Evolutionary conservation across 495 filamentous ascomycete species (phyloP), one percentile per base, ranked within the genome.

Genomic region (Amphirosellinia nigrospora): DNA sequence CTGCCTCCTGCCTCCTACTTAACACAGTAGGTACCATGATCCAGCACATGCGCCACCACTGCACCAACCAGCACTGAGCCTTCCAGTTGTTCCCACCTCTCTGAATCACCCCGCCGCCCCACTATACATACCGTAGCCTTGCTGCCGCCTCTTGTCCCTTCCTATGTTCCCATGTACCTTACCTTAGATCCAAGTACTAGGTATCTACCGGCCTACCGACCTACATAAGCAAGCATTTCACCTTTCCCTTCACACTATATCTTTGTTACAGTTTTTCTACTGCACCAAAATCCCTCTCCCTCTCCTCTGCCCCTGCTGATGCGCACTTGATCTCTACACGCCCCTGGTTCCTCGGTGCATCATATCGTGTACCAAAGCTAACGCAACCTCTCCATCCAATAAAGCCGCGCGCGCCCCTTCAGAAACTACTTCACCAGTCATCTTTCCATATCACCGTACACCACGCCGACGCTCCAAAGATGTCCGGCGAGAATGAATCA

Each of bases 401-500:
- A 28, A 53, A 53, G 50, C 23, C 50, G 50, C 26, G 15, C n/a
- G n/a, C n/a, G 6, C 15, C 19, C 13, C 60, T 26, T 32, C 26
- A 5, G 36, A 38, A 39, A 10, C n/a, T 21, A n/a, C 28, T n/a
- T 10, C 8, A 34, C 26, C 60, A 32, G 23, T 36, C 61, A 7
- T n/a, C 39, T 45, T 28, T 39, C 16, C 59, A 45, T 45, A 43
- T 19, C 28, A 10, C 11, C 21, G 23, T 15, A 62, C 34, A 32
- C 26, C 41, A 28, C 41, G 41, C 69, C 41, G n/a, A 15, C 13
- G 36, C 75, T 71, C 50, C 70, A 72, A 56, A 70, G 73, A 90
- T 88, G 85, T 86, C 85, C 62, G 84, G 86, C 68, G 79, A 82
- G 70, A 79, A 82, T 21, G 84, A 85, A 32, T 85, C 85, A 72